Percentiles rank a stretch among this genome's conserved stretches.
These are phyloP conservation scores for Tylopilus plumbeoviolaceoides DNA, from an alignment of 768 basidiomycete genomes.

Conservation along the genomic window DNA sequence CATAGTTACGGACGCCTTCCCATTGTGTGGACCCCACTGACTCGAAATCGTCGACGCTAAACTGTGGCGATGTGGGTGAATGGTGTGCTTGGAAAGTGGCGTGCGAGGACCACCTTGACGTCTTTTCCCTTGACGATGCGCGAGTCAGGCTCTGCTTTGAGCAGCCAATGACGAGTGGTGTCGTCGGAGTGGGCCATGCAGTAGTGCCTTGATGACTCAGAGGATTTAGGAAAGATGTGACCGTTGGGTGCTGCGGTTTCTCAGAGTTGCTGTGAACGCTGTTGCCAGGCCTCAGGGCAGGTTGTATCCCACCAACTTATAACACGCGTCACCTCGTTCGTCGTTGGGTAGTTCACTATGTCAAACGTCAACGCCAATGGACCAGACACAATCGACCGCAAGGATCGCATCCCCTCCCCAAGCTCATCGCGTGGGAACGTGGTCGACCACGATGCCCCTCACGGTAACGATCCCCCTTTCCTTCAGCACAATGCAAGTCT, in stretches of 20 bases:
- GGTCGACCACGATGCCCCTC: slow-evolving; percentile 66
- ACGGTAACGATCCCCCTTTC: slow-evolving; percentile 42
- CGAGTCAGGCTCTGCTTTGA: slow-evolving; percentile 85
- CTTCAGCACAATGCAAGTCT: slow-evolving; percentile 1
- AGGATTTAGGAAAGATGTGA: neutral
- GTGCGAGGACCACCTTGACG: slow-evolving; percentile 55
- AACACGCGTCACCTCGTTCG: slow-evolving; percentile 4
- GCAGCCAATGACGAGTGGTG: slow-evolving; percentile 49
- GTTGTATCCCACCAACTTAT: slow-evolving; percentile 6
- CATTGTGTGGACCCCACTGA: slow-evolving; percentile 63
- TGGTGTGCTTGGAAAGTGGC: no score
- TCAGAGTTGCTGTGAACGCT: neutral
- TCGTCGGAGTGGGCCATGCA: no score
- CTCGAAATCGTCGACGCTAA: slow-evolving; percentile 86
- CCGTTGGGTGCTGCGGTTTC: slow-evolving; percentile 1
- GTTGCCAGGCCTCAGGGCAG: no score
- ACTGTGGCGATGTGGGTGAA: slow-evolving; percentile 40
- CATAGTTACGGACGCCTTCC: slow-evolving; percentile 86
- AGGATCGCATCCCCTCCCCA: slow-evolving; percentile 47
- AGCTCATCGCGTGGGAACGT: slow-evolving; percentile 51
- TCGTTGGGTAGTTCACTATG: slow-evolving; percentile 12
- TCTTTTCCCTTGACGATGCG: slow-evolving; percentile 84
- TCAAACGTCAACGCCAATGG: slow-evolving; percentile 25
- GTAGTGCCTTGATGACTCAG: no score
- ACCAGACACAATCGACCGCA: slow-evolving; percentile 36